Base-by-base conservation (phyloP, 106 monocot genomes). In the Triglochin maritima region DNA sequence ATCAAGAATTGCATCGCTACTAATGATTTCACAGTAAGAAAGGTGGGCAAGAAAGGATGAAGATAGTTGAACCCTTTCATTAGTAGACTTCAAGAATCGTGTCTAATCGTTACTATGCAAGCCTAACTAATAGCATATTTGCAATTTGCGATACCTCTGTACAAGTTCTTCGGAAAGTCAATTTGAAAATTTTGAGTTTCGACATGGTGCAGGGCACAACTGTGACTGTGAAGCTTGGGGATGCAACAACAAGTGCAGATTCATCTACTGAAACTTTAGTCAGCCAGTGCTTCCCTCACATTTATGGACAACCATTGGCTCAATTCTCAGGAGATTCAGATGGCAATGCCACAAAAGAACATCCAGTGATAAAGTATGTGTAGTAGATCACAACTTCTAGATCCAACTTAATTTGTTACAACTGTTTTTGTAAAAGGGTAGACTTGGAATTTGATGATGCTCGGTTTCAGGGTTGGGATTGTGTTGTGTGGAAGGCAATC, bases 401-500 rank as follows among this genome's bases (percentile, higher is more conserved):
- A 13, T 12, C 48, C 13, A 5, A 46, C 14, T 17, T 47, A 46
- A 3, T 46, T 46, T 45, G 45, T 44, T 63, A 45, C 15, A 3
- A 11, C 12, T 64, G 46, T 47, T 64, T 64, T 12, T 7, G 10
- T 46, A 5, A 7, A 2, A 2, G n/a, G 9, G 9, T 44, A 6
- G 6, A 64, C 13, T 64, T 7, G 5, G 44, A 64, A 4, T n/a
- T 46, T 14, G 29, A 64, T 13, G 43, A 4, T 15, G 15, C 15
- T 59, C 58, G 64, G 10, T 75, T 80, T 61, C 83, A 93, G 93
- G 79, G 93, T 86, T 43, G 93, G 88, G 47, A 60, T 93, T 8
- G 88, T 93, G 29, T 93, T 88, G 72, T 81, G 76, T 76, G 88
- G 88, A 60, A 86, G 93, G 58, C 93, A 88, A 55, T 93, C 89